Base-by-base conservation (phyloP, 2,329 filamentous ascomycete genomes). In the Fusarium azukiicola region DNA sequence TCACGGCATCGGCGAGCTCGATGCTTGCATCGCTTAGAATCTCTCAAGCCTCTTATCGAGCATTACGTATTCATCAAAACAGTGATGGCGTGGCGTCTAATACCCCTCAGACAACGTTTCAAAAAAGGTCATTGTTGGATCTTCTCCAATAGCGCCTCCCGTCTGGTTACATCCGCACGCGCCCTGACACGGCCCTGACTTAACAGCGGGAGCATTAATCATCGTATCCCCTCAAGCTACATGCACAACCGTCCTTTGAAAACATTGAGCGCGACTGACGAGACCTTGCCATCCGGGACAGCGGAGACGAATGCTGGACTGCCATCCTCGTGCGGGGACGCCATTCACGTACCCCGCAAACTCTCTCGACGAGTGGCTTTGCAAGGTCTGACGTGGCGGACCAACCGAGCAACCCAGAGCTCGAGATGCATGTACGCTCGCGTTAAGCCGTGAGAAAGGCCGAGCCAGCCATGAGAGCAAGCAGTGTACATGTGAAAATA, bases 21-120 rank as follows among this genome's bases (percentile, higher is more conserved):
- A 61, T 40, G 40, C 23, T 36, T 40, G 21, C 21, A 36, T 61
- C 56, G 56, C 21, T 42, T 40, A 61, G 40, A 42, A 21, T 61
- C 56, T 42, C 36, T 61, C 56, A 61, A 61, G 56, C 56, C 56
- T 61, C 56, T 61, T 36, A 61, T 61, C 40, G 56, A 61, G 23
- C 21, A 61, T 61, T 61, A 61, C 56, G 56, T 61, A 61, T 36
- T 61, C 36, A 23, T 23, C 13, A 61, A 23, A 40, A 21, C 19
- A 46, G 42, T 64, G 61, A 64, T 46, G 40, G 23, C 32, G 61
- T 64, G 61, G 61, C 61, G 40, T 46, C 42, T 27, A 46, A 44
- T 64, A 44, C 40, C 61, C 40, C 61, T 44, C 61, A 46, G 40
- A 44, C 61, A 64, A 64, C 42, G 61, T 64, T 64, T 64, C 61